Evolutionary conservation across 2,329 filamentous ascomycete genomes (phyloP).

Genomic region (Aspergillus fischeri): DNA sequence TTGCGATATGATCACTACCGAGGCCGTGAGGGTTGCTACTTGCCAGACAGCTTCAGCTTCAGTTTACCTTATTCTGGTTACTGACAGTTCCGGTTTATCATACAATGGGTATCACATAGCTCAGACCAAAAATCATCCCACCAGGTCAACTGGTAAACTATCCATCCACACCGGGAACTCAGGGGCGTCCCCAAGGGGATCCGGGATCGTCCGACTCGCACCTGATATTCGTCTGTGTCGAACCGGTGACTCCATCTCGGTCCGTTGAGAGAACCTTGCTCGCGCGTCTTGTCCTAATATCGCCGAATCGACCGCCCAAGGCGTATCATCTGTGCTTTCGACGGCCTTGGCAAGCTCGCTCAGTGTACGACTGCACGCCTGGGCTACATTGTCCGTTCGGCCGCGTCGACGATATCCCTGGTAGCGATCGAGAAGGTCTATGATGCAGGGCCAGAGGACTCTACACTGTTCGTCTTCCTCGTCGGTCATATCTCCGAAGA

Average conservation of each 20-base stretch:
- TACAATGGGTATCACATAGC: background rate
- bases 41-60: background rate
- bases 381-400: background rate
- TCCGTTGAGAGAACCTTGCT: background rate
- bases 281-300: background rate
- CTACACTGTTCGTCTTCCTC: background rate
- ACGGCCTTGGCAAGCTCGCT: background rate
- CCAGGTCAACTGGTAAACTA: conserved; percentile 11
- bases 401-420: background rate
- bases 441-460: background rate
- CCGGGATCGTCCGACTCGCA: background rate
- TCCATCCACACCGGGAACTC: conserved; percentile 7
- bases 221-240: background rate
- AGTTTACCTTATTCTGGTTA: background rate
- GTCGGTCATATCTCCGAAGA: background rate
- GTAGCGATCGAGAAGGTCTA: conserved; percentile 3
- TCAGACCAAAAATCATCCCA: conserved; percentile 4
- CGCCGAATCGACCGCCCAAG: background rate
- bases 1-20: background rate
- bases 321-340: background rate
- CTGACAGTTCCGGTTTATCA: background rate
- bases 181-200: background rate
- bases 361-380: background rate
- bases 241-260: background rate
- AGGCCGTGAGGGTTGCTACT: background rate